phyloP scores from a whole-genome alignment of 306 rosid species.

The Herpetospermum pedunculosum region DNA sequence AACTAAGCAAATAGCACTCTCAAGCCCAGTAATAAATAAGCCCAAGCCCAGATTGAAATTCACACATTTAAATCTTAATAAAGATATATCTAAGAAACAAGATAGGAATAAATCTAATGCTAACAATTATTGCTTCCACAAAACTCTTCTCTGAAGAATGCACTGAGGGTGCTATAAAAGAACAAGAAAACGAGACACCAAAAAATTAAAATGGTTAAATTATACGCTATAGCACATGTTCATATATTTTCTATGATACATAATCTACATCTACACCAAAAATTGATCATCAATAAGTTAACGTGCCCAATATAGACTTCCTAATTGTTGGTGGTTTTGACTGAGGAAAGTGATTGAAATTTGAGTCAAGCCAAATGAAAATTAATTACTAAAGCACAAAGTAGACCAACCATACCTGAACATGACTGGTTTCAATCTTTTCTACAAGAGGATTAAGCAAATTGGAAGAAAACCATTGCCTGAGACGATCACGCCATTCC shows the following conservation, averaged over 20 bases:
- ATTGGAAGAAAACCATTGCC: conserved; percentile 82
- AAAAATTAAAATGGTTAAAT: neutral
- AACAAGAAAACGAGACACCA: neutral
- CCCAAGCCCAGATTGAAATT: neutral
- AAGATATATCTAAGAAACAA: neutral
- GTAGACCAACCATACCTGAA: conserved; percentile 40
- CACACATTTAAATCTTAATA: neutral
- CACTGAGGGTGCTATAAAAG: neutral
- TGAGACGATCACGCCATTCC: conserved; percentile 82
- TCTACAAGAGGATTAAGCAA: conserved; percentile 63
- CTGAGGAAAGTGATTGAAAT: neutral
- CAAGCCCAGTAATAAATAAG: neutral
- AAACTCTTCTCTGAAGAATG: neutral
- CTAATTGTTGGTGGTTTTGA: neutral
- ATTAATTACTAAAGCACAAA: neutral
- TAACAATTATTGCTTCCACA: neutral
- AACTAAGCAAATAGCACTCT: neutral
- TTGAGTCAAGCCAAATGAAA: neutral
- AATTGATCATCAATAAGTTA: neutral
- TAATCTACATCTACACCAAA: neutral
- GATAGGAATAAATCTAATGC: neutral
- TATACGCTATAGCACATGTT: neutral
- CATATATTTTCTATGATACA: neutral
- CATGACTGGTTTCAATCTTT: conserved; percentile 76
- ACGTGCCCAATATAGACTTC: neutral